Evolutionary conservation across 2,329 filamentous ascomycete species (phyloP).

Genomic region (Verticillium tricorpus): DNA sequence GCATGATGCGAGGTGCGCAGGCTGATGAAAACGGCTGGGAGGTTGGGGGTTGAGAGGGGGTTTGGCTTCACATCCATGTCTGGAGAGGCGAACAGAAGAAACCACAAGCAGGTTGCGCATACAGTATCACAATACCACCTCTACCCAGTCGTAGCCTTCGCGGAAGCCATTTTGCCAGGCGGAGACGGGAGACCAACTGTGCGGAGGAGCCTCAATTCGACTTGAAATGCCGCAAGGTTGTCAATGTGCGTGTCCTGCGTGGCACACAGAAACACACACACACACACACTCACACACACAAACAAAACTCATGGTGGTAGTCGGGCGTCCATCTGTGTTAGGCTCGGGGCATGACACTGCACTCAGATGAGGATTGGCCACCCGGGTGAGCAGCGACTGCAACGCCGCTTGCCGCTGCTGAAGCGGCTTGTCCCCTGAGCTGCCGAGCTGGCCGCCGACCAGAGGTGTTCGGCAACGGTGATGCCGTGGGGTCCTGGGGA

Average conservation of each 20-base stretch:
- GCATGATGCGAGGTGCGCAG: not conserved
- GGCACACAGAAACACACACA: not conserved
- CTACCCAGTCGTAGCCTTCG: not conserved
- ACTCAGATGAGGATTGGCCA: not conserved
- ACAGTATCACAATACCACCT: not conserved
- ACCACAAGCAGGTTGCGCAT: not conserved
- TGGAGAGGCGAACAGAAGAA: not conserved
- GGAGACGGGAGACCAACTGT: not conserved
- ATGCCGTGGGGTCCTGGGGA: not conserved
- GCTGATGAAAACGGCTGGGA: not conserved
- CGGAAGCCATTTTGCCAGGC: not conserved
- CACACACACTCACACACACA: too few relatives aligned
- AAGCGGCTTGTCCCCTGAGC: not conserved
- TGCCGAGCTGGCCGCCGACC: not conserved
- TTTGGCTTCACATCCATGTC: not conserved
- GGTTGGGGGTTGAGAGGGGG: not conserved
- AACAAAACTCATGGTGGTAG: not conserved
- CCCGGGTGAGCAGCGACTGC: too few relatives aligned
- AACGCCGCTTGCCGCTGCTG: not conserved
- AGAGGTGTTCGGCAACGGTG: not conserved
- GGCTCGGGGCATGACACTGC: not conserved
- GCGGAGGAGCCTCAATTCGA: not conserved
- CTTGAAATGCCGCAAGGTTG: not conserved
- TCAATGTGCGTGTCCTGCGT: not conserved
- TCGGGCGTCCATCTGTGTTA: not conserved